Evolutionary conservation across 2,329 filamentous ascomycete genomes (phyloP).

Genomic region (Waltergamsia citrina): DNA sequence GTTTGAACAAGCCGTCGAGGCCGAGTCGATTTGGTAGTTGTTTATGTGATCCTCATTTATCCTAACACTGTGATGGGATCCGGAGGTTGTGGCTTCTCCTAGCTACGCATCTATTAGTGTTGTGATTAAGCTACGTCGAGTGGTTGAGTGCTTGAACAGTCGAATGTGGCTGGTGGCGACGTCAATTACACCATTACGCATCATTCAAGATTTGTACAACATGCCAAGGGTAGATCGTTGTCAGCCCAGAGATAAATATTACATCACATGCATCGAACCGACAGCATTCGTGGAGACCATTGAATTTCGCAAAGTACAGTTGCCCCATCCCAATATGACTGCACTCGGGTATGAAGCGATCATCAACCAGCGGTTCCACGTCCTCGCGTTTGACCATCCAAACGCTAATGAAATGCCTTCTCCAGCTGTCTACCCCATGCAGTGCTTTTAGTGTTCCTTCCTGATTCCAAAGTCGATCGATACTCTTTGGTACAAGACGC

Average conservation of each 20-base stretch:
- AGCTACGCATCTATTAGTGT: no score
- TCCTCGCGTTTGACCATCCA: conserved; percentile 41
- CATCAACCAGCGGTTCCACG: conserved; percentile 54
- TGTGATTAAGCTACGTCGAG: no score
- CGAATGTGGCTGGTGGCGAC: no score
- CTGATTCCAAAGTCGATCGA: conserved; percentile 29
- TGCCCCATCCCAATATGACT: conserved; percentile 33
- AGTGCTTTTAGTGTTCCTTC: conserved; percentile 31
- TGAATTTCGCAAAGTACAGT: conserved; percentile 53
- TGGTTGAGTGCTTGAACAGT: no score
- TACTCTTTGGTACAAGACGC: conserved; percentile 36
- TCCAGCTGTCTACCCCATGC: conserved; percentile 51
- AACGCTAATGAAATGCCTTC: conserved; percentile 49
- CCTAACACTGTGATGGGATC: no score
- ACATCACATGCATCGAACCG: conserved; percentile 4
- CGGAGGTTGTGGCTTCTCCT: no score
- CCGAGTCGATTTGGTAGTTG: no score
- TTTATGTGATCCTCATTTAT: no score
- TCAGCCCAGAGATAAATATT: not conserved
- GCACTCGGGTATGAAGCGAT: conserved; percentile 51
- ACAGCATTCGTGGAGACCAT: conserved; percentile 36
- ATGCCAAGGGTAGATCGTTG: not conserved
- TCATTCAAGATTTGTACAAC: no score
- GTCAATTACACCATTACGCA: no score
- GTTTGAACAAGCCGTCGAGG: no score